These are phyloP conservation scores for Taiozyma sp. DNA, from an alignment of 1,139 yeast genomes.

Conservation along the genomic window DNA sequence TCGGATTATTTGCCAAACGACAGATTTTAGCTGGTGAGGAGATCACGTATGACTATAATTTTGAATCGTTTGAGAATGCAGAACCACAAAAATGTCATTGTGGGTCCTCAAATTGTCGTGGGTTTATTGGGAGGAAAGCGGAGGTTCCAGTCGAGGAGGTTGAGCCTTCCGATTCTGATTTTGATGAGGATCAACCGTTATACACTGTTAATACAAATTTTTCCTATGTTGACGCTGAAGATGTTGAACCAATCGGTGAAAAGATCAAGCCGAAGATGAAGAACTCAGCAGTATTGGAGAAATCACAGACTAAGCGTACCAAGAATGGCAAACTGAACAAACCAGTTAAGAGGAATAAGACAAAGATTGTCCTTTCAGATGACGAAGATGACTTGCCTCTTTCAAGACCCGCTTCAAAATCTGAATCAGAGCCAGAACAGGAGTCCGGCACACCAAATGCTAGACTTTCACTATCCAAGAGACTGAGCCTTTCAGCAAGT, in stretches of 20 bases:
- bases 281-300: neutral
- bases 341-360: neutral
- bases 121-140: constrained; percentile 29
- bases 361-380: neutral
- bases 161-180: neutral
- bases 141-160: neutral
- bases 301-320: neutral
- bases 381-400: neutral
- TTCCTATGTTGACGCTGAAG: neutral
- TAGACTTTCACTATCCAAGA: neutral
- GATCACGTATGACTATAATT: constrained; percentile 38
- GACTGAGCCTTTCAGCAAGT: neutral
- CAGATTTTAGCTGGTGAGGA: constrained; percentile 29
- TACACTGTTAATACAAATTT: neutral
- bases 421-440: neutral
- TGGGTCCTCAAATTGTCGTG: constrained; percentile 33
- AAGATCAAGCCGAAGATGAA: neutral
- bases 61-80: constrained; percentile 35
- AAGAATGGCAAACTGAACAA: neutral
- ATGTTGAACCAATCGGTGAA: neutral
- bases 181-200: neutral
- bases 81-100: constrained; percentile 35
- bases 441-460: neutral
- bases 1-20: constrained; percentile 35
- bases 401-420: neutral